Conservation (phyloP, 2,329 filamentous ascomycete species). For the Aurifilum marmelostoma region DNA sequence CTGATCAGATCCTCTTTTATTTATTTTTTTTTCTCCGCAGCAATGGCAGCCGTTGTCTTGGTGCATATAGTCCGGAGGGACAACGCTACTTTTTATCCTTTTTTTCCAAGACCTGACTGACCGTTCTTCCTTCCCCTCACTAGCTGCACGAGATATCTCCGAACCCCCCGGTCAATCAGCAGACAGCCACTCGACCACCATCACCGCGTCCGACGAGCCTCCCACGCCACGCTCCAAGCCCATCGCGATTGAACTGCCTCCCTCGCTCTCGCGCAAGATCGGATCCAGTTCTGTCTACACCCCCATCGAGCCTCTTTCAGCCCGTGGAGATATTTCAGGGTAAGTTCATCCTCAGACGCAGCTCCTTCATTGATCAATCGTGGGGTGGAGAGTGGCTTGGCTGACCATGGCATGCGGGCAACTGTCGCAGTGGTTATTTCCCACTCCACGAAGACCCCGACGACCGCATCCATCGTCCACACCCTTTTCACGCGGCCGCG, state of each 20-base stretch:
- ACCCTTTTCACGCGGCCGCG: slow-evolving; percentile 52
- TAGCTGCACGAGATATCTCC: slow-evolving; percentile 13
- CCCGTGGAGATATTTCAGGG: slow-evolving; percentile 62
- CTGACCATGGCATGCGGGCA: slow-evolving; percentile 10
- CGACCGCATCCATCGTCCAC: slow-evolving; percentile 50
- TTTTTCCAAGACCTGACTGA: slow-evolving; percentile 2
- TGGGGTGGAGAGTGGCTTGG: slow-evolving; percentile 18
- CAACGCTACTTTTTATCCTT: background rate
- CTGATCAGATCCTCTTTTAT: background rate
- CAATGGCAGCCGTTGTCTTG: slow-evolving; percentile 1
- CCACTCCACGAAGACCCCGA: slow-evolving; percentile 61
- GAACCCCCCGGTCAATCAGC: slow-evolving; percentile 23
- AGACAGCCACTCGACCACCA: slow-evolving; percentile 30
- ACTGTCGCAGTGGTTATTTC: slow-evolving; percentile 57
- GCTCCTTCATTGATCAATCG: slow-evolving; percentile 18
- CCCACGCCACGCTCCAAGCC: slow-evolving; percentile 44
- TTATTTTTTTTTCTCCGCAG: background rate
- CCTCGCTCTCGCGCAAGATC: slow-evolving; percentile 40
- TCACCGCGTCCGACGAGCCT: slow-evolving; percentile 27
- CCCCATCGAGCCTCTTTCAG: slow-evolving; percentile 56
- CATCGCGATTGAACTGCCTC: slow-evolving; percentile 57
- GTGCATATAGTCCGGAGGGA: background rate
- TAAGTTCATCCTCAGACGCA: slow-evolving; percentile 41
- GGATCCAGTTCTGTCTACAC: slow-evolving; percentile 47
- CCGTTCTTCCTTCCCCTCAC: background rate